Base-by-base conservation (phyloP, 148 eudicot genomes). In the Beta vulgaris region DNA sequence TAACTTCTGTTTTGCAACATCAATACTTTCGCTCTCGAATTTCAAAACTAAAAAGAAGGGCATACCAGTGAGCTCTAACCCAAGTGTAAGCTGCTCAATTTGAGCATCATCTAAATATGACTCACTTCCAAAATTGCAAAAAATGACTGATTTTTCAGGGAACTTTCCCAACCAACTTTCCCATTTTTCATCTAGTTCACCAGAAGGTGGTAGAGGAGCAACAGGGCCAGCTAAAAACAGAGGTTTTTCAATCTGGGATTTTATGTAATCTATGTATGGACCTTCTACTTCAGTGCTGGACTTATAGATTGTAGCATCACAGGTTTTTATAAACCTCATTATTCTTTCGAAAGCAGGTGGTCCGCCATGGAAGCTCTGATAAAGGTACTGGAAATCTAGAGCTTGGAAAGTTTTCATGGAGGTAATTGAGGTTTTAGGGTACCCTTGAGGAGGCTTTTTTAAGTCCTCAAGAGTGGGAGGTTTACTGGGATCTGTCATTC, bases 21-120 rank as follows among this genome's bases (percentile, higher is more conserved):
- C 79, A 1, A n/a, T 11, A 18, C 40, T 31, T n/a, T 19, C 31
- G 8, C 44, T 55, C 5, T 78, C 83, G 37, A 86, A 86, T 31
- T 86, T 86, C 28, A 88, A 46, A 59, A 88, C 89, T 31, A 88
- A 65, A 34, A 88, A 64, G 58, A 88, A 88, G 6, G 91, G 87
- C 44, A 81, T 61, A 15, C 73, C 79, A 0, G 86, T 85, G 28
- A 82, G 80, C 36, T 88, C 88, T 6, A 87, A 55, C 64, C 91
- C 91, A 32, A 84, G 66, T 48, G 81, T 51, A 11, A 87, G 74
- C 57, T 87, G 88, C 32, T 73, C 15, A 34, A 85, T 84, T 58
- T 87, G 91, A 37, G 42, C 78, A 42, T 75, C 71, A 29, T 19
- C 73, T 13, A 87, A 65, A 80, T 79, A 87, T 10, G 85, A 77